Conservation (phyloP, 225 moss, liverwort and hornwort genomes). For the Physcomitrium patens region DNA sequence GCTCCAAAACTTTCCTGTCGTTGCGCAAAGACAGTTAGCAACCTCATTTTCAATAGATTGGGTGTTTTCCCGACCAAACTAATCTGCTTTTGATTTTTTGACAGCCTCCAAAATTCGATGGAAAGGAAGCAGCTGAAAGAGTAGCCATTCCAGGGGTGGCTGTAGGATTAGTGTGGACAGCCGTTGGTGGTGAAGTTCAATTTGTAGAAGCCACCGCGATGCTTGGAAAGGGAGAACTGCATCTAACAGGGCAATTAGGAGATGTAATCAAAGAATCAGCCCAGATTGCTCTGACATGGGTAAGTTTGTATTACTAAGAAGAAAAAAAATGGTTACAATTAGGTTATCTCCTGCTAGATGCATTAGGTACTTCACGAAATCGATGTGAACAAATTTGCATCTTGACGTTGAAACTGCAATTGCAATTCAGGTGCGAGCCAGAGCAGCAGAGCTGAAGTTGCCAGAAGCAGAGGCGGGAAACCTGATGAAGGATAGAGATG, state of each 20-base stretch:
- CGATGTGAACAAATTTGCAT: not conserved
- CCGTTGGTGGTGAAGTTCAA: conserved; percentile 48
- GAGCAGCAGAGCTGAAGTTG: conserved; percentile 56
- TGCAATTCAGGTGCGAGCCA: conserved; percentile 43
- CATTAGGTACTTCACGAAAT: not conserved
- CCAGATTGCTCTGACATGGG: conserved; percentile 55
- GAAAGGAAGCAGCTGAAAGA: conserved; percentile 58
- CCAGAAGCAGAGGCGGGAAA: conserved; percentile 50
- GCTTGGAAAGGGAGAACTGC: conserved; percentile 48
- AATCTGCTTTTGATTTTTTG: conserved; percentile 1
- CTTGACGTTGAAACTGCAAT: not conserved
- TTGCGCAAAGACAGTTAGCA: not conserved
- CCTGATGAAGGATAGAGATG: conserved; percentile 51
- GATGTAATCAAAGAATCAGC: conserved; percentile 54
- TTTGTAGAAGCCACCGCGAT: conserved; percentile 49
- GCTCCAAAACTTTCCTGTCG: not conserved
- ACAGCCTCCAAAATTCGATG: conserved; percentile 54
- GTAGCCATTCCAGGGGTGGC: conserved; percentile 54
- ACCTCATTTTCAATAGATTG: conserved; percentile 4
- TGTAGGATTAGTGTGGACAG: conserved; percentile 51
- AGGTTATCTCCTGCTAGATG: not conserved
- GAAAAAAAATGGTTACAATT: not conserved
- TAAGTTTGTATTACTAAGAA: conserved; percentile 23
- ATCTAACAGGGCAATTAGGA: conserved; percentile 50
- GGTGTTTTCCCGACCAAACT: not conserved